Conservation (phyloP, 1,139 yeast species). For the Candida pseudocylindracea region DNA sequence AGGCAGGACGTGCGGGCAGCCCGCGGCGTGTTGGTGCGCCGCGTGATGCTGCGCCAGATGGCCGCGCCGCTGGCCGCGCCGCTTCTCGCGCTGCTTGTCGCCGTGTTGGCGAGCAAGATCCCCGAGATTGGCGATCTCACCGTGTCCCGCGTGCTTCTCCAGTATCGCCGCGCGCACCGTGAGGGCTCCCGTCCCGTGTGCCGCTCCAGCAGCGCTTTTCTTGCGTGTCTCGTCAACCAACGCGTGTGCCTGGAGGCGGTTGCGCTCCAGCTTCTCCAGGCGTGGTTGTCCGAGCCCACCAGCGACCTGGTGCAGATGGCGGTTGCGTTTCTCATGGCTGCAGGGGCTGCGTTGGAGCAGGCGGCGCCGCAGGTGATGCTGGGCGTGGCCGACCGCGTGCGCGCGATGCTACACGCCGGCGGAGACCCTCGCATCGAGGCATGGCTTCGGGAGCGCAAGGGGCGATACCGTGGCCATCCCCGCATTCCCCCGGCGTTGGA, state of each 20-base stretch:
- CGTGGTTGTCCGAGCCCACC: conserved; percentile 28
- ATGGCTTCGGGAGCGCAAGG: conserved; percentile 3
- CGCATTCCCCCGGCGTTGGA: conserved; percentile 22
- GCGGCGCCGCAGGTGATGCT: conserved; percentile 11
- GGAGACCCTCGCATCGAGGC: conserved; percentile 1
- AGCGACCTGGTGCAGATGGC: conserved; percentile 15
- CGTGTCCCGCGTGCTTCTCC: conserved; percentile 21
- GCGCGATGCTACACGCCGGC: conserved; percentile 37
- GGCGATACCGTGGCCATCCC: conserved; percentile 26
- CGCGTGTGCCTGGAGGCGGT: conserved; percentile 43
- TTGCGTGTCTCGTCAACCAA: conserved; percentile 45
- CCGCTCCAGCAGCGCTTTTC: conserved; percentile 8
- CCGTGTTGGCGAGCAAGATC: conserved; percentile 41
- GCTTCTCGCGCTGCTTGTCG: conserved; percentile 33
- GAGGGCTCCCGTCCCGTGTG: conserved; percentile 11
- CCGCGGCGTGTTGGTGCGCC: conserved; percentile 32
- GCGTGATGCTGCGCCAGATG: conserved; percentile 33
- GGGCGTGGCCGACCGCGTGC: conserved; percentile 36
- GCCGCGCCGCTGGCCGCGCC: conserved; percentile 13
- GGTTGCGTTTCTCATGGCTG: conserved; percentile 7
- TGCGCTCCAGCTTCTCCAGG: conserved; percentile 37
- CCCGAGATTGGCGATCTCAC: conserved; percentile 50
- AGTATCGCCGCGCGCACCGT: conserved; percentile 8
- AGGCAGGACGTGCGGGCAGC: conserved; percentile 33
- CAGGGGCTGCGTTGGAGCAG: conserved; percentile 8